Conservation (phyloP, 139 green algal species). For the Chlamydomonas incerta region DNA sequence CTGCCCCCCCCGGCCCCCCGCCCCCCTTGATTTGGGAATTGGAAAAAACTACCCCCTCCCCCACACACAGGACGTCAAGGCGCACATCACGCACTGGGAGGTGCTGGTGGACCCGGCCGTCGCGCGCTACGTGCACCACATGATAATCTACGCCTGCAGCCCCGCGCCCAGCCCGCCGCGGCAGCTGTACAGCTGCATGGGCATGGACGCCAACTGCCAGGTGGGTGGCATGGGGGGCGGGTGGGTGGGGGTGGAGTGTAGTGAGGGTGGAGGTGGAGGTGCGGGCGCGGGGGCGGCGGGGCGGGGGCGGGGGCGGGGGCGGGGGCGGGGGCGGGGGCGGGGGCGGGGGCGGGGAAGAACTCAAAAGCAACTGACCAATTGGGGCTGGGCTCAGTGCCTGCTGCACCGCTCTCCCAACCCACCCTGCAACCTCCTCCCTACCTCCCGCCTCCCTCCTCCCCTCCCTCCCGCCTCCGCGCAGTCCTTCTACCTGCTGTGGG, state of each 20-base stretch:
- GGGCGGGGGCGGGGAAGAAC: no score
- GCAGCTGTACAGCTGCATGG: background rate
- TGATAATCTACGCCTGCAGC: constrained; percentile 37
- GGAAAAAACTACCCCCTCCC: no score
- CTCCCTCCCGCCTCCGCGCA: background rate
- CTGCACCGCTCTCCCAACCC: no score
- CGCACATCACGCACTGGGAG: background rate
- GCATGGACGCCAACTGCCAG: constrained; percentile 12
- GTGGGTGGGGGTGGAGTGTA: background rate
- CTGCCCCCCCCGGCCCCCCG: no score
- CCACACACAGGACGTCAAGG: background rate
- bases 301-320: no score
- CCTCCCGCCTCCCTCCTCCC: background rate
- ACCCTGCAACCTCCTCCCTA: no score
- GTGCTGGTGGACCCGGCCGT: background rate
- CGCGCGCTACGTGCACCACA: constrained; percentile 28
- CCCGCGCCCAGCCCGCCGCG: background rate
- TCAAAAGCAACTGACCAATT: no score
- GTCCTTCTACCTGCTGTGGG: constrained; percentile 9
- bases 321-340: no score
- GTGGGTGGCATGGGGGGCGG: constrained; percentile 1
- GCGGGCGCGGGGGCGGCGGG: no score
- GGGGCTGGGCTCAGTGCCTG: no score
- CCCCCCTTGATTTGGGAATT: no score
- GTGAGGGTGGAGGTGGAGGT: no score